Percentiles rank a stretch among this genome's conserved stretches.
These are phyloP conservation scores for Novymonas esmeraldas DNA, from an alignment of 208 protist species.

Conservation along the genomic window DNA sequence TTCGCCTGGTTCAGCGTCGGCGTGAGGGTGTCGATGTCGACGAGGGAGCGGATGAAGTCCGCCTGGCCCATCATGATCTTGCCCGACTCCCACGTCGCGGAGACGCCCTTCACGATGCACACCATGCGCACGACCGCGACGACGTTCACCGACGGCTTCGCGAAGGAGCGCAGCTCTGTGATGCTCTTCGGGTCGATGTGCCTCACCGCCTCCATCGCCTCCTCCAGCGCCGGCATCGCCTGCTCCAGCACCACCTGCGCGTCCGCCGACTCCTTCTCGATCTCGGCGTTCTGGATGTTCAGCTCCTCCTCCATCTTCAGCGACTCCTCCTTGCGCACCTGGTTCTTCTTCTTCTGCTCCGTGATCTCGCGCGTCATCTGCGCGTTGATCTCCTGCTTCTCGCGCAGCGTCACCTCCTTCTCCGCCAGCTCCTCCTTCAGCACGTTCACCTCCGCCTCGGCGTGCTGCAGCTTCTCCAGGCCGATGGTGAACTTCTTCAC, in stretches of 20 bases:
- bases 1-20: constrained; percentile 92
- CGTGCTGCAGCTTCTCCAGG: constrained; percentile 96
- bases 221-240: constrained; percentile 96
- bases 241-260: constrained; percentile 95
- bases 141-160: constrained; percentile 94
- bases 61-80: constrained; percentile 94
- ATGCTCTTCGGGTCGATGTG: constrained; percentile 97
- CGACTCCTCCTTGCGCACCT: constrained; percentile 90
- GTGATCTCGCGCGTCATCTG: constrained; percentile 93
- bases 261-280: constrained; percentile 93
- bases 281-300: constrained; percentile 88
- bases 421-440: constrained; percentile 94
- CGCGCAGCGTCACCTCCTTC: constrained; percentile 94
- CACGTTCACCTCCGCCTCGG: constrained; percentile 96
- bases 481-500: constrained; percentile 96
- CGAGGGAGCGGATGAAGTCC: constrained; percentile 89
- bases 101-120: constrained; percentile 91
- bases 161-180: constrained; percentile 97
- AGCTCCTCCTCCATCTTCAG: constrained; percentile 93
- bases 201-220: constrained; percentile 96
- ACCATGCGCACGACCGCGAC: constrained; percentile 96
- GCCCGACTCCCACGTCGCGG: constrained; percentile 88
- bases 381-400: constrained; percentile 95
- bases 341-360: constrained; percentile 87
- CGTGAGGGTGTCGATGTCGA: constrained; percentile 91